These are phyloP conservation scores for Globisporangium canariense DNA, from an alignment of 352 stramenopile genomes.

Conservation along the genomic window DNA sequence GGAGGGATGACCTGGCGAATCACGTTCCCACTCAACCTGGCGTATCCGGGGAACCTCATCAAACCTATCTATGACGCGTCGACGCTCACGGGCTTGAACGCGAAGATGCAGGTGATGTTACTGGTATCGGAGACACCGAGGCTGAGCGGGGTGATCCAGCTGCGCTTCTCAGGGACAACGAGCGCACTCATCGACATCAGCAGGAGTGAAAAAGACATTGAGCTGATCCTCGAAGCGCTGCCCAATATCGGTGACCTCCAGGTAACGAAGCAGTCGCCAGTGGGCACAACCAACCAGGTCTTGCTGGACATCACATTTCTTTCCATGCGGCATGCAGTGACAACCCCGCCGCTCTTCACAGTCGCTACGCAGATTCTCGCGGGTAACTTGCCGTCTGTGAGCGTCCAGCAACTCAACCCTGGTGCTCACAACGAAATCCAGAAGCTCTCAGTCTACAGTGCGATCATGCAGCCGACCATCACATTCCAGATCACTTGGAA, in stretches of 20 bases:
- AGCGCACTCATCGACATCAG: conserved; percentile 36
- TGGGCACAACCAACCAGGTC: conserved; percentile 22
- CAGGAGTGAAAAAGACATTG: conserved; percentile 1
- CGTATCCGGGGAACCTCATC: conserved; percentile 31
- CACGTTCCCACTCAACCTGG: conserved; percentile 45
- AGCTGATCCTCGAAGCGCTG: conserved; percentile 5
- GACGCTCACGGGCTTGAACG: conserved; percentile 35
- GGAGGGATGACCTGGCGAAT: conserved; percentile 48
- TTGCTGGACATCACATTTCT: conserved; percentile 39
- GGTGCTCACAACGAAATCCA: conserved; percentile 38
- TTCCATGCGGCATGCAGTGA: conserved; percentile 23
- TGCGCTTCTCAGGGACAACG: conserved; percentile 26
- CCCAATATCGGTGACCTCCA: conserved; percentile 2
- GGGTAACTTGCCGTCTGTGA: conserved; percentile 16
- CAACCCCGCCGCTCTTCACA: conserved; percentile 17
- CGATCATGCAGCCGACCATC: conserved; percentile 14
- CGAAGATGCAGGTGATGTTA: conserved; percentile 30
- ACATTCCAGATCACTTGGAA: conserved; percentile 45
- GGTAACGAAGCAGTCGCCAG: conserved; percentile 4
- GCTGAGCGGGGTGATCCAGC: conserved; percentile 38
- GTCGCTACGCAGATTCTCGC: conserved; percentile 17
- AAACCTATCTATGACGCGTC: conserved; percentile 19
- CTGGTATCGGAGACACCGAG: conserved; percentile 32
- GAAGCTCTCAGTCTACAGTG: conserved; percentile 34
- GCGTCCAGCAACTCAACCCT: conserved; percentile 15